Base-by-base conservation (phyloP, 2,329 filamentous ascomycete genomes). In the Exophiala mesophila region DNA sequence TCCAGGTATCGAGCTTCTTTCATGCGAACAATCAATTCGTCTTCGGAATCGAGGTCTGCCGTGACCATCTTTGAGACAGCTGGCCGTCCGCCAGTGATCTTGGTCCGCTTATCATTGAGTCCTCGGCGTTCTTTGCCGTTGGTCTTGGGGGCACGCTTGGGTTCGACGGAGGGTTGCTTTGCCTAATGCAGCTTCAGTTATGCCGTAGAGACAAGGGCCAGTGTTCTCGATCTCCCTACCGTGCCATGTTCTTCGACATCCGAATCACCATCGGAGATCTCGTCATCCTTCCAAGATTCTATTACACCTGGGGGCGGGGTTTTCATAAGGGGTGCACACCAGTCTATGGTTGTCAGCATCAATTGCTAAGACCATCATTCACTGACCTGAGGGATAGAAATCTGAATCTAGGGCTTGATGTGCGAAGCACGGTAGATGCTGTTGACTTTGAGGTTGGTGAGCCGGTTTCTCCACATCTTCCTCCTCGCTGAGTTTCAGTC, bases 11-110 rank as follows among this genome's bases (percentile, higher is more conserved):
- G 54, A 19, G 57, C 55, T 21, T 59, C 44, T 35, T 61, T 59
- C 49, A 61, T 55, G 17, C 52, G 49, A 18, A 55, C 56, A 34
- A 61, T 54, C 29, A 72, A 57, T 31, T 66, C 64, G 45, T 75
- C 71, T 24, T 72, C 69, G 0, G 64, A 65, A 50, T 73, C 68
- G 31, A 72, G 62, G 29, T 71, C 61, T 16, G 59, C 59, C 6
- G 57, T 58, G 16, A 73, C 63, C 26, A 59, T 64, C 55, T 67
- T 73, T 13, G 67, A 57, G 17, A 65, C 58, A 4, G 66, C 63
- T 16, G 69, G 58, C 13, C 59, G 59, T 10, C 63, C 63, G 7
- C 65, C 63, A n/a, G 57, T 55, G 18, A 70, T 70, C 9, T 58
- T 68, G 42, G 63, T 73, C 19, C 77, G 74, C 63, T 77, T 71